Evolutionary conservation across 805 yeast species (phyloP).

Genomic region (Candida railenensis): DNA sequence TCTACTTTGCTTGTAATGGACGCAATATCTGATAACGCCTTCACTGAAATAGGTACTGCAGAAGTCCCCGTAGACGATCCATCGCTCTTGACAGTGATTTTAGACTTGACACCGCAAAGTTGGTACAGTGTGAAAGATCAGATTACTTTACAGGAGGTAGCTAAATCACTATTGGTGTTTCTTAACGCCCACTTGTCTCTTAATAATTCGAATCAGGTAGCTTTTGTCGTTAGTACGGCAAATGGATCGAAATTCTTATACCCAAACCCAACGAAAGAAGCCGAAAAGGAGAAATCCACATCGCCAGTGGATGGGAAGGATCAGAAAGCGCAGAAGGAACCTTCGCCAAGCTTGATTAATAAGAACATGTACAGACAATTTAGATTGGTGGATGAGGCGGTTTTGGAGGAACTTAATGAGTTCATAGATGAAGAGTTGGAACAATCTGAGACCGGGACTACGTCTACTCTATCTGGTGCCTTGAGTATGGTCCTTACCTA

Average conservation of each 20-base stretch:
- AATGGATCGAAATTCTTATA: slow-evolving; percentile 67
- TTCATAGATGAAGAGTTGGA: slow-evolving; percentile 28
- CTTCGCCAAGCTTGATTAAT: slow-evolving; percentile 34
- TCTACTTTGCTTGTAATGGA: slow-evolving; percentile 50
- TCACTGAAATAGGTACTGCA: slow-evolving; percentile 31
- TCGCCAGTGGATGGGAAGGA: too few species aligned
- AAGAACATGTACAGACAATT: slow-evolving; percentile 84
- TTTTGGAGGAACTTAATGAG: slow-evolving; percentile 56
- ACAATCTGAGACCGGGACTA: slow-evolving; percentile 16
- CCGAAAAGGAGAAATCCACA: slow-evolving; percentile 15
- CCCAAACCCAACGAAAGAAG: slow-evolving; percentile 45
- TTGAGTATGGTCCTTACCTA: slow-evolving; percentile 79
- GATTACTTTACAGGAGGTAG: slow-evolving; percentile 54
- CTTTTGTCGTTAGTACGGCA: slow-evolving; percentile 75
- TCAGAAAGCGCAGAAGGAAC: too few species aligned
- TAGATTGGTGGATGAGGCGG: slow-evolving; percentile 70
- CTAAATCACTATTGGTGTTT: slow-evolving; percentile 69
- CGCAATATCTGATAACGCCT: slow-evolving; percentile 62
- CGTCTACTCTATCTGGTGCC: slow-evolving; percentile 63
- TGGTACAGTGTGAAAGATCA: slow-evolving; percentile 54
- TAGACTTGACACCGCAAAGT: slow-evolving; percentile 74
- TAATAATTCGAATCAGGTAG: slow-evolving; percentile 80
- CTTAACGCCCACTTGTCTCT: slow-evolving; percentile 86
- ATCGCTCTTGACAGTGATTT: slow-evolving; percentile 70
- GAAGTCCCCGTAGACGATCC: slow-evolving; percentile 49